phyloP scores from a whole-genome alignment of 2,329 filamentous ascomycete genomes.

The Acarospora socialis region DNA sequence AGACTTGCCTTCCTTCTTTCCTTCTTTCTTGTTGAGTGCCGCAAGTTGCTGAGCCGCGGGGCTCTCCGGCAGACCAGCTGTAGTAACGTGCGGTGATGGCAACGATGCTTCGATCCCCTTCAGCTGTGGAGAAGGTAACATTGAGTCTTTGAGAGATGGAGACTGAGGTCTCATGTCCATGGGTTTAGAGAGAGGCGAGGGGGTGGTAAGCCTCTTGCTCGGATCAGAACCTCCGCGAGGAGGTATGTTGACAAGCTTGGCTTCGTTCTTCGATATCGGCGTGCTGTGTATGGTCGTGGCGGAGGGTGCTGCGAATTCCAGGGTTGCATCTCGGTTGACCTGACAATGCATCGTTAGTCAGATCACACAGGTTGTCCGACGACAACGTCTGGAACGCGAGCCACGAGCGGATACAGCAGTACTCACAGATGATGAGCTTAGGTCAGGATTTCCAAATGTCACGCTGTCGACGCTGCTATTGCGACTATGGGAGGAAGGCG shows the following conservation, averaged over 20 bases:
- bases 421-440: conserved; percentile 52
- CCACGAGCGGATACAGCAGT: conserved; percentile 8
- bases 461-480: conserved; percentile 53
- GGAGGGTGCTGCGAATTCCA: conserved; percentile 1
- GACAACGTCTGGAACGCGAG: conserved; percentile 1
- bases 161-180: conserved; percentile 46
- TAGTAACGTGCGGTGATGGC: conserved; percentile 25
- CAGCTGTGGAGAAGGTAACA: conserved; percentile 22
- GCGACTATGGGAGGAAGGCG: conserved; percentile 27
- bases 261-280: conserved; percentile 32
- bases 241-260: conserved; percentile 44
- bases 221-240: conserved; percentile 52
- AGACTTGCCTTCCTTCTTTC: conserved; percentile 67
- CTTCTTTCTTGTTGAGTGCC: conserved; percentile 72
- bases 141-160: conserved; percentile 28
- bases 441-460: conserved; percentile 31
- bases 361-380: background rate
- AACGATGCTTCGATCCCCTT: conserved; percentile 21
- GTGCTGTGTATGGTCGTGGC: conserved; percentile 9
- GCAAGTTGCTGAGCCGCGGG: conserved; percentile 73
- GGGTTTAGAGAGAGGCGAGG: conserved; percentile 62
- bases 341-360: conserved; percentile 8
- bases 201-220: conserved; percentile 48
- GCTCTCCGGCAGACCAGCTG: conserved; percentile 30
- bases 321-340: conserved; percentile 13